Conservation (phyloP, 345 rosid genomes). For the Jatropha curcas region DNA sequence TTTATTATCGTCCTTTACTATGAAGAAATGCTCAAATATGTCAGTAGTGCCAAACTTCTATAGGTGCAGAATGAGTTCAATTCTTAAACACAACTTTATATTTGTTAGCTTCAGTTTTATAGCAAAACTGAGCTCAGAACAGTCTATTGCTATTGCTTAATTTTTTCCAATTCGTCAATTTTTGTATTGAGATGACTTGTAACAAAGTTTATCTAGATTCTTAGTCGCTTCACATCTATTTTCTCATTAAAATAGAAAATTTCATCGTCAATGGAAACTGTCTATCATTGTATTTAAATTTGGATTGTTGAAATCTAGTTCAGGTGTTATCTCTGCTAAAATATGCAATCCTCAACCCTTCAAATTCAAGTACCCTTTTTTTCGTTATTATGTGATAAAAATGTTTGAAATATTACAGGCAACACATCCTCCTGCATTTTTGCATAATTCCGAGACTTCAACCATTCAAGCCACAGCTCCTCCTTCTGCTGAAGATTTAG, state of each 20-base stretch:
- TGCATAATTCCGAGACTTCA: constrained; percentile 40
- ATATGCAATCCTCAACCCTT: neutral
- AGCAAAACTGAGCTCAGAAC: neutral
- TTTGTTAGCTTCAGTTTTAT: neutral
- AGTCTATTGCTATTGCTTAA: neutral
- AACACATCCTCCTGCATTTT: constrained; percentile 59
- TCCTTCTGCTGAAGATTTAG: constrained; percentile 53
- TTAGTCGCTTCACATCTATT: neutral
- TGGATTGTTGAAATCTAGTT: neutral
- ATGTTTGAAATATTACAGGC: constrained; percentile 44
- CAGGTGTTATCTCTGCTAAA: neutral
- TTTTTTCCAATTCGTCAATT: neutral
- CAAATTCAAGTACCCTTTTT: neutral
- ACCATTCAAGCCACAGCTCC: constrained; percentile 70
- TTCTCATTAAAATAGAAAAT: neutral
- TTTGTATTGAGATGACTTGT: neutral
- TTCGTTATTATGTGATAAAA: neutral
- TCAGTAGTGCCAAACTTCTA: neutral
- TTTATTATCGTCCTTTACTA: neutral
- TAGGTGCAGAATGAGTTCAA: neutral
- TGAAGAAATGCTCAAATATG: neutral
- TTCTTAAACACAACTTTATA: too few relatives aligned
- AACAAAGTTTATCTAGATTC: neutral
- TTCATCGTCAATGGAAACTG: neutral
- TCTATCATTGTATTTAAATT: neutral